These are phyloP conservation scores for Setomelanomma holmii DNA, from an alignment of 2,329 filamentous ascomycete species.

Conservation along the genomic window DNA sequence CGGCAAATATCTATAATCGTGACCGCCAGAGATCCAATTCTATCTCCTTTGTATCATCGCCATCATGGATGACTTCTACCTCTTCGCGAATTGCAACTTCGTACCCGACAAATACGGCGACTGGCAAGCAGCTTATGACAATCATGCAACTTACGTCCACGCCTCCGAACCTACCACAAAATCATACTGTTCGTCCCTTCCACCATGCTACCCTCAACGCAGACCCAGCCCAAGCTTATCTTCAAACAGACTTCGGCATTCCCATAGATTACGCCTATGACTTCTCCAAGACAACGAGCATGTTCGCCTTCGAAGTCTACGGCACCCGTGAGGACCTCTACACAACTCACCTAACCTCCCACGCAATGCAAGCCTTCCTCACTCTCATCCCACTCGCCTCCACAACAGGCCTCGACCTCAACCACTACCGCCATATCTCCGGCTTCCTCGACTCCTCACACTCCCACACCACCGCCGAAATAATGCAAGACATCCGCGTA, in stretches of 20 bases:
- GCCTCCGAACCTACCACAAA: conserved; percentile 46
- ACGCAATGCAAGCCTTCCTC: conserved; percentile 42
- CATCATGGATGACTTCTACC: conserved; percentile 30
- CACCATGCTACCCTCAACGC: too few relatives aligned
- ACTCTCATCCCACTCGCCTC: conserved; percentile 30
- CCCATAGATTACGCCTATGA: conserved; percentile 46
- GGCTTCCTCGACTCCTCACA: conserved; percentile 44
- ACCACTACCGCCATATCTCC: conserved; percentile 36
- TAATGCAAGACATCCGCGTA: conserved; percentile 44
- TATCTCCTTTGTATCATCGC: background rate
- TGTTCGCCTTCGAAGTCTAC: conserved; percentile 50
- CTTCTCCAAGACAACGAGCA: conserved; percentile 36
- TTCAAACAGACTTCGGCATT: conserved; percentile 55
- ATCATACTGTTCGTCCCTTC: too few relatives aligned
- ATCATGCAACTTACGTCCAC: conserved; percentile 47
- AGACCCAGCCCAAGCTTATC: too few relatives aligned
- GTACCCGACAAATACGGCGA: conserved; percentile 46
- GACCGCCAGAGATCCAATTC: background rate
- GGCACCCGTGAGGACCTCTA: conserved; percentile 41
- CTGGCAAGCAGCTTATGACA: conserved; percentile 53
- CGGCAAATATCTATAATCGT: background rate
- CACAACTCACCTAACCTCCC: conserved; percentile 39
- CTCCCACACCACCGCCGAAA: conserved; percentile 22
- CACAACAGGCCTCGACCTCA: conserved; percentile 45
- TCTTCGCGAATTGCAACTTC: conserved; percentile 48